Base-by-base conservation (phyloP, 1,139 yeast species). In the Debaryomyces udenii region DNA sequence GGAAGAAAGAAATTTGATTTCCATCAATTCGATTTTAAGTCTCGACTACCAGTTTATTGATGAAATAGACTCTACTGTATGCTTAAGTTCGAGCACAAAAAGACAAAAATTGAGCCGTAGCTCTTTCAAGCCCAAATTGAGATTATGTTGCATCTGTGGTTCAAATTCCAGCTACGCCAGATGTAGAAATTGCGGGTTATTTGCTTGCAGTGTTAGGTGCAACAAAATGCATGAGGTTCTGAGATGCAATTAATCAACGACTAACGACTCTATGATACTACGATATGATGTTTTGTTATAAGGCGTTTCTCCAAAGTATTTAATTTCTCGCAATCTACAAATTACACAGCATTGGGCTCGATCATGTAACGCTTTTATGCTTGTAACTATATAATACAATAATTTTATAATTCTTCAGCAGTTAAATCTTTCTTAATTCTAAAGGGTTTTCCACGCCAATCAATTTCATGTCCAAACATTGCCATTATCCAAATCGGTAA, bases 401-500 rank as follows among this genome's bases (percentile, higher is more conserved):
- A 6, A 7, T 20, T 20, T 35, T 50, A 70, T 43, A 82, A 62
- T 55, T 80, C 89, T 55, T 82, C 91, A 0, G 95, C 96, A 2
- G 89, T 81, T 44, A 87, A 67, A 57, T 89, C 96, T 5, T 80
- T 68, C 43, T 81, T 78, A 48, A 89, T 89, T 46, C 68, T 69
- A 57, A 88, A 89, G 3, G 90, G 89, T 45, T 79, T 72, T 18
- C 89, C 87, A 46, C 97, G 70, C 97, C 97, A 89, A 46, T 81
- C 84, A 30, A 89, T 85, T 40, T 74, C 76, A 27, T 85, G 83
- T 0, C 96, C 96, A 31, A 72, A 53, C 84, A 89, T 84, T 1
- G 96, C 96, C 29, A 68, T 70, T 3, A 84, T 48, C 97, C 97
- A 89, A 18, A 89, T 80, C 0, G 96, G 96, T 26, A 89, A 66